These are phyloP conservation scores for Penicillium coprophilum DNA, from an alignment of 495 filamentous ascomycete species.

Conservation along the genomic window DNA sequence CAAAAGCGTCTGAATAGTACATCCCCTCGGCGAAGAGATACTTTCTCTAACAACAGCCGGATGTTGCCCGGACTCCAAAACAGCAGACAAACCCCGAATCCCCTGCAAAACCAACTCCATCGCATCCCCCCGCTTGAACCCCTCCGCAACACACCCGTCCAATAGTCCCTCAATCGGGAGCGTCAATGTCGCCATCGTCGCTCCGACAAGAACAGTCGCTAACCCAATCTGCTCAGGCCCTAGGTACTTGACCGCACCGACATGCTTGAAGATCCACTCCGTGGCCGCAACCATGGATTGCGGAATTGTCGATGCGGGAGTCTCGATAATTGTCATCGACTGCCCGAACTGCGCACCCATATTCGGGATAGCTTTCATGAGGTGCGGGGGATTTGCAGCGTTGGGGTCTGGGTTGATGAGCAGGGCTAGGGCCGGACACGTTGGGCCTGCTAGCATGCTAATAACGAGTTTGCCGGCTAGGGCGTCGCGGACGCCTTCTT, in stretches of 20 bases:
- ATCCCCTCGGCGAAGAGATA: constrained; percentile 39
- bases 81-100: constrained; percentile 33
- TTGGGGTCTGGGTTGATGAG: constrained; percentile 45
- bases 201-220: constrained; percentile 34
- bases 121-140: constrained; percentile 35
- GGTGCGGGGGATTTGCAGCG: constrained; percentile 16
- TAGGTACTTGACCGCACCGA: constrained; percentile 36
- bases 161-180: constrained; percentile 39
- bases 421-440: constrained; percentile 59
- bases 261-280: constrained; percentile 30
- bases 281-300: constrained; percentile 17
- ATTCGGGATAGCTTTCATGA: constrained; percentile 39
- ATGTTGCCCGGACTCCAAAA: constrained; percentile 34
- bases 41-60: constrained; percentile 36
- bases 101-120: constrained; percentile 35
- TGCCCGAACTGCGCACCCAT: constrained; percentile 35
- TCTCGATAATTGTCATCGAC: constrained; percentile 39
- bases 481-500: constrained; percentile 25
- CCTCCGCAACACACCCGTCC: constrained; percentile 42
- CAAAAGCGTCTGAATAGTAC: constrained; percentile 37
- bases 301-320: constrained; percentile 13
- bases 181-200: constrained; percentile 34
- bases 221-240: constrained; percentile 29
- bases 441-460: constrained; percentile 80
- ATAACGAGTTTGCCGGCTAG: constrained; percentile 78